A percentile compares a stretch with the other conserved stretches of the same genome.
phyloP scores from a whole-genome alignment of 1,284 basidiomycete genomes.

The Sporisorium exsertum region DNA sequence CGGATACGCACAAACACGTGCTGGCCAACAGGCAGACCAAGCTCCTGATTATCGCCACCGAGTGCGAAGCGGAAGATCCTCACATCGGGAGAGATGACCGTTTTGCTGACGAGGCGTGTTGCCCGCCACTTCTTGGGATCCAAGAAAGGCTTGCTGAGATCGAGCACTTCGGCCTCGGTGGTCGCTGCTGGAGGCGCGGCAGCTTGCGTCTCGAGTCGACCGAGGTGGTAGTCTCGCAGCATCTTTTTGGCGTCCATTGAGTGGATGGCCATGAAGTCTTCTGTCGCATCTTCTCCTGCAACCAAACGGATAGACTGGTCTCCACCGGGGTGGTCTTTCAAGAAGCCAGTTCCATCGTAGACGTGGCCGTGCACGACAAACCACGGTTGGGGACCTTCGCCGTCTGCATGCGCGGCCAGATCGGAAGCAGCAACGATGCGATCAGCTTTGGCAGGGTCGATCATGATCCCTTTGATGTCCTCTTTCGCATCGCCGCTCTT shows the following conservation, averaged over 20 bases:
- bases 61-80: conserved; percentile 75
- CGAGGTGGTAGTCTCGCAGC: conserved; percentile 71
- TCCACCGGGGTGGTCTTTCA: conserved; percentile 77
- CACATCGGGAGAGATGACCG: conserved; percentile 73
- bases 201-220: conserved; percentile 24
- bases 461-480: conserved; percentile 59
- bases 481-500: conserved; percentile 3
- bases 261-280: conserved; percentile 76
- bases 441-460: conserved; percentile 61
- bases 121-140: conserved; percentile 74
- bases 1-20: conserved; percentile 72
- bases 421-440: conserved; percentile 73
- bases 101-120: conserved; percentile 71
- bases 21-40: conserved; percentile 77
- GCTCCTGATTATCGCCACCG: conserved; percentile 70
- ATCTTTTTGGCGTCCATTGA: conserved; percentile 73
- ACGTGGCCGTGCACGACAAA: conserved; percentile 75
- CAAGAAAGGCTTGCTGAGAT: conserved; percentile 71
- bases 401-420: conserved; percentile 72
- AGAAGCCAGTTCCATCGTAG: conserved; percentile 74
- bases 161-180: conserved; percentile 28
- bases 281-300: conserved; percentile 77
- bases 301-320: conserved; percentile 75
- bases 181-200: conserved; percentile 1
- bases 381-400: conserved; percentile 73